phyloP scores from a whole-genome alignment of 2,329 filamentous ascomycete genomes.

The Arthroderma sp. region DNA sequence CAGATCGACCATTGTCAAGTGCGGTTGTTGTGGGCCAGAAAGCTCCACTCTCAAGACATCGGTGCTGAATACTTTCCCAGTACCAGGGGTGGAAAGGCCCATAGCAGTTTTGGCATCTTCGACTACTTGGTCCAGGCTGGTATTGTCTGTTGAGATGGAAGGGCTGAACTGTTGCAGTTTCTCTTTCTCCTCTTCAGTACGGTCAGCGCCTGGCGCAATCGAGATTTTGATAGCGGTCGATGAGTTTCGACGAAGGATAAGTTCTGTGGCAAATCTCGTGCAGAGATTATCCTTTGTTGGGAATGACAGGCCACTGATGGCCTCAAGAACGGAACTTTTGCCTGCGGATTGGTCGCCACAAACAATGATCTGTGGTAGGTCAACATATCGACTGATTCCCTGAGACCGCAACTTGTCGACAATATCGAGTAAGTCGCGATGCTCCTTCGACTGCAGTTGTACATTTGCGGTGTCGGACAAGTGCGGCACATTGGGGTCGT shows the following conservation, averaged over 20 bases:
- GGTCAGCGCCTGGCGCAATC: conserved; percentile 12
- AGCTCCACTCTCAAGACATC: conserved; percentile 8
- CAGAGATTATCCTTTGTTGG: conserved; percentile 18
- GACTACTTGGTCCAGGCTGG: conserved; percentile 2
- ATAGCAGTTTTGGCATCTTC: conserved; percentile 6
- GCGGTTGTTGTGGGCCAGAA: conserved; percentile 6
- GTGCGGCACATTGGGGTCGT: no score
- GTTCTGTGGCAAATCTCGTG: conserved; percentile 20
- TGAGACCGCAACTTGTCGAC: conserved; percentile 40
- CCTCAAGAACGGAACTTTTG: conserved; percentile 20
- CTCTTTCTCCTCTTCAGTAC: conserved; percentile 9
- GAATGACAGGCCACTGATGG: conserved; percentile 18
- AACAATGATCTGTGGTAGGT: conserved; percentile 18
- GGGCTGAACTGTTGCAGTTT: conserved; percentile 10
- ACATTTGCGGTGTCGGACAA: no score
- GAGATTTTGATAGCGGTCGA: conserved; percentile 7
- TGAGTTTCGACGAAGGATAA: conserved; percentile 13
- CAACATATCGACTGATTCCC: conserved; percentile 35
- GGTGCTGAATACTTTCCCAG: conserved; percentile 2
- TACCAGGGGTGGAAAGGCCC: conserved; percentile 11
- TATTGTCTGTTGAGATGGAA: not conserved
- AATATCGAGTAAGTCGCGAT: conserved; percentile 37
- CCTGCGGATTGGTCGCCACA: conserved; percentile 21
- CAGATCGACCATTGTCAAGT: conserved; percentile 9
- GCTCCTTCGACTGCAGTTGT: conserved; percentile 22